Base-by-base conservation (phyloP, 2,329 filamentous ascomycete species). In the Aspergillus nomiae region DNA sequence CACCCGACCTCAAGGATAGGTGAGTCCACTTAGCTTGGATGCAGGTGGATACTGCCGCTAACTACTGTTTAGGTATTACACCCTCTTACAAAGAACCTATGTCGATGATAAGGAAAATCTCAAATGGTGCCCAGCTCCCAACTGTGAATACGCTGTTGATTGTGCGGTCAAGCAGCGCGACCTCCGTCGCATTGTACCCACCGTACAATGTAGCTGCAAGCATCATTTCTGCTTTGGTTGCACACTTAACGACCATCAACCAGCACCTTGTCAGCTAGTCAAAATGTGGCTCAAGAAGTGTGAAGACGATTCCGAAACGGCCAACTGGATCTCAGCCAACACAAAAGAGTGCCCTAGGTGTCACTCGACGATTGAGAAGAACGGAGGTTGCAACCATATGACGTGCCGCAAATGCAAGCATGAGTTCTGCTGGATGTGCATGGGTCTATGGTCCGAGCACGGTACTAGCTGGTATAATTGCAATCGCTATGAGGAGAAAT, bases 371-470 rank as follows among this genome's bases (percentile, higher is more conserved):
- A 99, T 99, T 51, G 95, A 99, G 80, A 99, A 99, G 86, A 99
- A 99, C 69, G 94, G 94, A 58, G 94, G 94, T 4, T 97, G 94
- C 82, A 97, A 97, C 81, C 94, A 97, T 78, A 97, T 97, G 94
- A 97, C 94, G 0, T 97, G 94, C 76, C 85, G 94, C 61, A 97
- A 97, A 78, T 97, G 94, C 82, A 92, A 93, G 73, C 90, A 97
- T 74, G 94, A 97, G 74, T 97, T 99, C 74, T 99, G 95, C 81
- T 99, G 95, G 95, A 98, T 99, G 91, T 99, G 95, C 74, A 99
- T 99, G 95, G 95, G 95, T 0, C 83, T 97, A 0, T 99, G 95
- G 95, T 96, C 93, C 1, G 95, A 99, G 79, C 95, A 99, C 76
- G 95, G 95, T 66, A 99, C 94, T 4, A 97, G 92, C 80, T 99